Evolutionary conservation across 305 asterid genomes (phyloP).

Genomic region (Ruellia speciosa): DNA sequence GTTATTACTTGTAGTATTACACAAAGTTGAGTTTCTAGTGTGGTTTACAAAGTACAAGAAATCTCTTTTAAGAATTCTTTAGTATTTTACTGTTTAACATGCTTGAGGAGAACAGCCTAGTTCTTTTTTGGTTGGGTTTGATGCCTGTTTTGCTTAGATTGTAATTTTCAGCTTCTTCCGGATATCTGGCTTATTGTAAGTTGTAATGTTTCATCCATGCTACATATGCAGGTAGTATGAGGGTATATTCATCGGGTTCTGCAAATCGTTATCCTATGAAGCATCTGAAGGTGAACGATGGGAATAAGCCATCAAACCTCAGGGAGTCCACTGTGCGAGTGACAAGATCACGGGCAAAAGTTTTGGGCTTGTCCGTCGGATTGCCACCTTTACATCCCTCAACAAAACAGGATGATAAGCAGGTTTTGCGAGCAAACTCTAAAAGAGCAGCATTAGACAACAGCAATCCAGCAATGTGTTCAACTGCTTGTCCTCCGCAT

Average conservation of each 20-base stretch:
- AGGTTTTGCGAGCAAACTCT: slow-evolving; percentile 33
- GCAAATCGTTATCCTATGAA: slow-evolving; percentile 26
- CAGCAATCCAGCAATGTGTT: slow-evolving; percentile 26
- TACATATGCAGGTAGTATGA: background rate
- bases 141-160: no score
- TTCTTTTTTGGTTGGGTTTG: no score
- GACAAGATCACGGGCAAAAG: slow-evolving; percentile 76
- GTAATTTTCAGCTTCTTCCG: no score
- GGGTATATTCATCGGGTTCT: slow-evolving; percentile 28
- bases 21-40: no score
- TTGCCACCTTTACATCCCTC: slow-evolving; percentile 68
- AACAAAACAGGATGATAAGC: slow-evolving; percentile 37
- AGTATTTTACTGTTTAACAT: no score
- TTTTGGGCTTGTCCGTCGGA: slow-evolving; percentile 44
- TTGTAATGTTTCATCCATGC: background rate
- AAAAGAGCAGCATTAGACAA: slow-evolving; percentile 52
- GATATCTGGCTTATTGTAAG: background rate
- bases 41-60: no score
- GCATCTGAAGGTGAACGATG: slow-evolving; percentile 49
- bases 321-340: slow-evolving; percentile 39
- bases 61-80: no score
- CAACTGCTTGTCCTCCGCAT: slow-evolving; percentile 30
- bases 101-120: no score
- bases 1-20: no score
- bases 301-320: slow-evolving; percentile 39